Evolutionary conservation across 441 rosid species (phyloP).

Genomic region (Rhodomyrtus psidioides): DNA sequence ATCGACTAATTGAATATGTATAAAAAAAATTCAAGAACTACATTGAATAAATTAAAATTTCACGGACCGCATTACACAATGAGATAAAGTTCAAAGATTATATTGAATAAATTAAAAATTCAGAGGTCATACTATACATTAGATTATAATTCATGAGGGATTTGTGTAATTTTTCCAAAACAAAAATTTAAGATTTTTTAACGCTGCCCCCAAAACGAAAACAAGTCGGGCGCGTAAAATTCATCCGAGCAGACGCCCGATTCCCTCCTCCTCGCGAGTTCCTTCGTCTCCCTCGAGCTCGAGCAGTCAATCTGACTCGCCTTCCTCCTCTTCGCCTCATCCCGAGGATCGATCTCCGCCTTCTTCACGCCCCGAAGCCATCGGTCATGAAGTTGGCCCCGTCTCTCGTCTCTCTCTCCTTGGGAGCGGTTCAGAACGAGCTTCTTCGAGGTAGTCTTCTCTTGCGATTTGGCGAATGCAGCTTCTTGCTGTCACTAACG

Average conservation of each 20-base stretch:
- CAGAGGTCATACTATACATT: no score
- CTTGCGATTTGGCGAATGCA: neutral
- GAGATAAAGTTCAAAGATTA: no score
- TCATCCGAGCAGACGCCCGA: neutral
- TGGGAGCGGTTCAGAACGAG: slow-evolving; percentile 28
- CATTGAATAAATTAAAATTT: no score
- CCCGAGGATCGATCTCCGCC: neutral
- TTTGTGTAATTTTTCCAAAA: no score
- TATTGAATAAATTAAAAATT: no score
- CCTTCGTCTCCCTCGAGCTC: neutral
- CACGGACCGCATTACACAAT: no score
- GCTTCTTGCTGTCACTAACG: neutral
- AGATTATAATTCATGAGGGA: no score
- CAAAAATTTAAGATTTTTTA: no score
- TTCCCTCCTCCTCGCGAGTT: neutral
- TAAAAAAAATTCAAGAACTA: no score
- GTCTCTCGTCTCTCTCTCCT: slow-evolving; percentile 41
- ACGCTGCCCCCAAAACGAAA: neutral
- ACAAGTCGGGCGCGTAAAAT: neutral
- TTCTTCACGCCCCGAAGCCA: neutral
- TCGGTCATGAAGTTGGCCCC: slow-evolving; percentile 18
- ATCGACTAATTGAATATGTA: no score
- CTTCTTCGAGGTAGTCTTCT: slow-evolving; percentile 35
- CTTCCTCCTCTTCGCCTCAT: neutral
- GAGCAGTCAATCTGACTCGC: neutral